phyloP scores from a whole-genome alignment of 2,329 filamentous ascomycete genomes.

The Leptographium lundbergii region DNA sequence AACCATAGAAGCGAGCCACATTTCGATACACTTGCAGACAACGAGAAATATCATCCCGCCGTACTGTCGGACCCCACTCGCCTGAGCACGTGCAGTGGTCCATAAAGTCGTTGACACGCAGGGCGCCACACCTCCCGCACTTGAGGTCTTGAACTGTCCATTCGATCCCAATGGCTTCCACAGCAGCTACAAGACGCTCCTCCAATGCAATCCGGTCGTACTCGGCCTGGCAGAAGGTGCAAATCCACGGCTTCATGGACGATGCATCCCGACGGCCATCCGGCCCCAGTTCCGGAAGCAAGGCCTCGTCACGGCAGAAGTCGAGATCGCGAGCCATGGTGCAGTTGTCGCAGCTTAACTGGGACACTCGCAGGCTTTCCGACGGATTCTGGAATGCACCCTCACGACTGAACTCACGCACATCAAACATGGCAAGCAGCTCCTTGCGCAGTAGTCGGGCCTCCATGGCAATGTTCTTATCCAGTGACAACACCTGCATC shows the following conservation, averaged over 20 bases:
- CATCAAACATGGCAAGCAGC: slow-evolving; percentile 77
- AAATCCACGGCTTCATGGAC: slow-evolving; percentile 51
- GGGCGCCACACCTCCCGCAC: slow-evolving; percentile 57
- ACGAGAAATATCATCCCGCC: slow-evolving; percentile 51
- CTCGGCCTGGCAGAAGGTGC: slow-evolving; percentile 60
- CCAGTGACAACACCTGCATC: slow-evolving; percentile 83
- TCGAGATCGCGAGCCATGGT: slow-evolving; percentile 82
- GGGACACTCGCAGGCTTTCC: slow-evolving; percentile 56
- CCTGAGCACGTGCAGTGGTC: slow-evolving; percentile 93
- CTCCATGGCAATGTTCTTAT: slow-evolving; percentile 82
- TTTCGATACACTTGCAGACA: slow-evolving; percentile 57
- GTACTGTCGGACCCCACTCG: slow-evolving; percentile 63
- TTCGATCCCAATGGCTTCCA: slow-evolving; percentile 61
- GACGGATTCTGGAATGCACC: slow-evolving; percentile 83
- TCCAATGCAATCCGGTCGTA: slow-evolving; percentile 74
- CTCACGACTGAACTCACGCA: slow-evolving; percentile 83
- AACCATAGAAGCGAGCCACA: slow-evolving; percentile 66
- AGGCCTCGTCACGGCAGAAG: slow-evolving; percentile 76
- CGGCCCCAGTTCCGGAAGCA: slow-evolving; percentile 43
- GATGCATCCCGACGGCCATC: slow-evolving; percentile 9
- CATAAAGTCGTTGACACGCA: slow-evolving; percentile 86
- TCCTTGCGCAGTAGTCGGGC: slow-evolving; percentile 82
- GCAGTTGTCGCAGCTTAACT: slow-evolving; percentile 81
- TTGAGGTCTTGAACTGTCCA: slow-evolving; percentile 88
- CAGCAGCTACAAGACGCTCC: slow-evolving; percentile 64